Evolutionary conservation across 371 early-diverging fungal species (phyloP).

Genomic region (Mucor irregularis): DNA sequence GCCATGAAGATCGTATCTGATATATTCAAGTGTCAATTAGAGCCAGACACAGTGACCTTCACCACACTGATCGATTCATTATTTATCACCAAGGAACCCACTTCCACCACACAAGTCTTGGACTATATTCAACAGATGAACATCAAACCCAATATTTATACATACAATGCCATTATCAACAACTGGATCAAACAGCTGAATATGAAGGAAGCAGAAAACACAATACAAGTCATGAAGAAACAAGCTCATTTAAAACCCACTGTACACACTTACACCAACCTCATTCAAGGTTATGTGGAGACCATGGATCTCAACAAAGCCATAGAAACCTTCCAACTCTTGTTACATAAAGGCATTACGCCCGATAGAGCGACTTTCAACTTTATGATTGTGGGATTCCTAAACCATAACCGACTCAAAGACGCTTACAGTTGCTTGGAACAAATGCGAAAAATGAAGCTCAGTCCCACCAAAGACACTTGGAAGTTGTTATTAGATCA

Average conservation of each 20-base stretch:
- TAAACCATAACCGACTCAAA: conserved; percentile 30
- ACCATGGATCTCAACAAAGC: conserved; percentile 30
- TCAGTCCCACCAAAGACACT: conserved; percentile 43
- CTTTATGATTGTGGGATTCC: conserved; percentile 43
- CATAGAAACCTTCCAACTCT: conserved; percentile 37
- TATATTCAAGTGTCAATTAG: conserved; percentile 33
- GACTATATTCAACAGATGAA: conserved; percentile 22
- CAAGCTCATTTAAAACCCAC: conserved; percentile 24
- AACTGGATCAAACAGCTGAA: conserved; percentile 34
- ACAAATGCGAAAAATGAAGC: conserved; percentile 29
- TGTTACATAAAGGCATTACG: conserved; percentile 24
- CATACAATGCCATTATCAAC: conserved; percentile 49
- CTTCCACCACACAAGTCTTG: conserved; percentile 31
- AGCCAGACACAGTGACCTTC: conserved; percentile 46
- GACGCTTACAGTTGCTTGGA: conserved; percentile 40
- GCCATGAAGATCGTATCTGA: conserved; percentile 37
- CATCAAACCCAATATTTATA: conserved; percentile 46
- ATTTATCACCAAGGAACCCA: conserved; percentile 26
- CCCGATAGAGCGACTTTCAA: conserved; percentile 51
- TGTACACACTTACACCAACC: conserved; percentile 46
- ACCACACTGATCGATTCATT: conserved; percentile 47
- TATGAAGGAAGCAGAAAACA: conserved; percentile 38
- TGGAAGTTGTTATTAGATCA: conserved; percentile 37
- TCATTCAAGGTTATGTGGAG: conserved; percentile 45
- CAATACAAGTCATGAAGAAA: conserved; percentile 21